These are phyloP conservation scores for Plasmodium cynomolgi DNA, from an alignment of 169 alveolate species.

Conservation along the genomic window DNA sequence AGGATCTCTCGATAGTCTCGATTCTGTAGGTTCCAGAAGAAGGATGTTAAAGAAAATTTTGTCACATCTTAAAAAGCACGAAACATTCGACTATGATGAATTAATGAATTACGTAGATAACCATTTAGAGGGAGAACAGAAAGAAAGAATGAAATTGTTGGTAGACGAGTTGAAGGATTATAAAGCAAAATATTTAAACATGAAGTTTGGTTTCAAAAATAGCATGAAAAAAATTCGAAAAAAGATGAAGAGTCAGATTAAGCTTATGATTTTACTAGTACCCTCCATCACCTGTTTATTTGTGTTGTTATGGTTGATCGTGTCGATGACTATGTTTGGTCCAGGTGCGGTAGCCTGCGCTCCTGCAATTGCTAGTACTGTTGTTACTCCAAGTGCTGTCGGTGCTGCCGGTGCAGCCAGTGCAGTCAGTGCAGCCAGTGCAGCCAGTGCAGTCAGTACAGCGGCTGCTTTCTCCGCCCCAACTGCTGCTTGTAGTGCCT, in stretches of 20 bases:
- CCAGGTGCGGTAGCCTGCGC: not conserved
- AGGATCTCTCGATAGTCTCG: not conserved
- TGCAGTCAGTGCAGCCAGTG: not conserved
- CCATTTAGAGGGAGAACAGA: not conserved
- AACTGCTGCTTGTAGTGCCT: not conserved
- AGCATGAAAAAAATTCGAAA: not conserved
- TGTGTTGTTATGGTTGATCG: not conserved
- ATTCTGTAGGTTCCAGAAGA: not conserved
- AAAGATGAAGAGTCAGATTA: not conserved
- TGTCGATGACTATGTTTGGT: not conserved
- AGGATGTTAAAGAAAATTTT: not conserved
- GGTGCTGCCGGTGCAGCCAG: not conserved
- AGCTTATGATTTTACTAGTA: not conserved
- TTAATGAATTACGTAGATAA: not conserved
- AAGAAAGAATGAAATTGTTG: not conserved
- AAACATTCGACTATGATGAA: not conserved
- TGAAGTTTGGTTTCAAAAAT: not conserved
- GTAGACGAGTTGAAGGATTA: not conserved
- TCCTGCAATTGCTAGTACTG: not conserved
- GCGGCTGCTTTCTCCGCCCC: not conserved
- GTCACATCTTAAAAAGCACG: not conserved
- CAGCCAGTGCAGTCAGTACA: too few species aligned
- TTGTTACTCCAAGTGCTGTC: not conserved
- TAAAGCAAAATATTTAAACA: not conserved
- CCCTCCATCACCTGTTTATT: not conserved